Percentiles rank a stretch among this genome's conserved stretches.
phyloP scores from a whole-genome alignment of 1,284 basidiomycete species.

The Boletellus sp. region DNA sequence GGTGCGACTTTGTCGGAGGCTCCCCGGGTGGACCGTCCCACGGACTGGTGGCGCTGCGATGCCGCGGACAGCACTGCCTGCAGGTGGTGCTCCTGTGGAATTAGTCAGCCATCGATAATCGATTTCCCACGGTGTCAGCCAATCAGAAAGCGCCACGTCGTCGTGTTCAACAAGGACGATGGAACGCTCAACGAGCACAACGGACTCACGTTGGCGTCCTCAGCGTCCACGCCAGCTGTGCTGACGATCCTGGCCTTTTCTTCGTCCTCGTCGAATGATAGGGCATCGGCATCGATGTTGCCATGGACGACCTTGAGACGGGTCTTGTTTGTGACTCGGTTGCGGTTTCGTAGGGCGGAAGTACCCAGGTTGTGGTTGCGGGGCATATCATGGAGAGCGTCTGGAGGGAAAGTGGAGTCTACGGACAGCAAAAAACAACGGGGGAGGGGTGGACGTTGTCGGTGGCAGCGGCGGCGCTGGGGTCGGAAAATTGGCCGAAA shows the following conservation, averaged over 20 bases:
- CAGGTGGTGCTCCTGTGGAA: constrained; percentile 83
- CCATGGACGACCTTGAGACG: constrained; percentile 79
- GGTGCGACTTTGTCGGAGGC: constrained; percentile 42
- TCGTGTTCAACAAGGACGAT: constrained; percentile 43
- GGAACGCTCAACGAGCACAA: constrained; percentile 34
- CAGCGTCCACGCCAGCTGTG: constrained; percentile 75
- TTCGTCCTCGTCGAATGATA: constrained; percentile 80
- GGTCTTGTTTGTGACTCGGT: constrained; percentile 89
- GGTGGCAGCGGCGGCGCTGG: constrained; percentile 39
- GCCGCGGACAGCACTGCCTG: constrained; percentile 81
- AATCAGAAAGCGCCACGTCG: constrained; percentile 48
- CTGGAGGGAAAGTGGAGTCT: constrained; percentile 19
- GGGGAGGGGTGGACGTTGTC: constrained; percentile 29
- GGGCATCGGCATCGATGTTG: constrained; percentile 76
- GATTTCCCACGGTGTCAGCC: constrained; percentile 43
- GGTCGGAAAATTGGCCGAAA: constrained; percentile 39
- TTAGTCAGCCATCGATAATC: constrained; percentile 67
- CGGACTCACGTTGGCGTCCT: constrained; percentile 81
- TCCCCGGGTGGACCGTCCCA: constrained; percentile 41
- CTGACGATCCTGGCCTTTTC: constrained; percentile 67
- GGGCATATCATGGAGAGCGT: constrained; percentile 72
- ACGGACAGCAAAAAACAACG: constrained; percentile 12
- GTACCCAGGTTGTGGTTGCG: constrained; percentile 69
- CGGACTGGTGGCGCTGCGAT: constrained; percentile 53
- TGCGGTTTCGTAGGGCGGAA: constrained; percentile 76